Conservation (phyloP, 2,329 filamentous ascomycete species). For the Colletotrichum godetiae region DNA sequence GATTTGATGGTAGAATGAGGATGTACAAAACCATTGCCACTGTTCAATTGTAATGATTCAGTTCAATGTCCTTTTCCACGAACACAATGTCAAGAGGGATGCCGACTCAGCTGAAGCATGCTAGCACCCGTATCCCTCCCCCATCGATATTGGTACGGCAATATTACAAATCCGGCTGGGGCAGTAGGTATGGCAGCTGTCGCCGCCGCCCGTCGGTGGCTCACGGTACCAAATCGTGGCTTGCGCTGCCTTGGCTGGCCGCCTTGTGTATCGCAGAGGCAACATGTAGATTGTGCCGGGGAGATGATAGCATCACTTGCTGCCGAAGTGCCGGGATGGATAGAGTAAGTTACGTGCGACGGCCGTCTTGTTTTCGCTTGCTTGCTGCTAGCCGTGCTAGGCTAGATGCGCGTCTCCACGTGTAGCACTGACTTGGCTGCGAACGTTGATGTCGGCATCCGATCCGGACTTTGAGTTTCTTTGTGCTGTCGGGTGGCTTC, state of each 20-base stretch:
- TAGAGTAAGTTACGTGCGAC: conserved; percentile 5
- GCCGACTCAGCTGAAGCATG: conserved; percentile 17
- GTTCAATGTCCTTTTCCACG: conserved; percentile 3
- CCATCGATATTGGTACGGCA: not conserved
- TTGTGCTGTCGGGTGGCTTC: conserved; percentile 11
- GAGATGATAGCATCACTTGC: conserved; percentile 1
- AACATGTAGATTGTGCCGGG: conserved; percentile 5
- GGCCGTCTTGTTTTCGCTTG: not conserved
- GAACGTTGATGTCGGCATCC: conserved; percentile 4
- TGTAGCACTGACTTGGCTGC: not conserved
- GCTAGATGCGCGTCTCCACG: not conserved
- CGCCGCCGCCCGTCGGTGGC: too few species aligned
- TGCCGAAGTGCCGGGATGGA: not conserved
- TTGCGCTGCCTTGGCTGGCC: not conserved
- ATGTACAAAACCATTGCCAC: conserved; percentile 2
- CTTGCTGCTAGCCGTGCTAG: not conserved
- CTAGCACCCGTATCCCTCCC: conserved; percentile 6
- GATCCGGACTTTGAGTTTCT: not conserved
- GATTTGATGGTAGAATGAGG: not conserved
- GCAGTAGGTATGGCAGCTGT: not conserved
- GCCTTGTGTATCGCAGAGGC: conserved; percentile 5
- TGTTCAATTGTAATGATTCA: conserved; percentile 15
- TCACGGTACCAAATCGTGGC: conserved; percentile 12
- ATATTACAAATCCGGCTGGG: not conserved
- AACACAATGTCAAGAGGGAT: not conserved